These are phyloP conservation scores for Thalassiosira hispida DNA, from an alignment of 352 stramenopile species.

Conservation along the genomic window DNA sequence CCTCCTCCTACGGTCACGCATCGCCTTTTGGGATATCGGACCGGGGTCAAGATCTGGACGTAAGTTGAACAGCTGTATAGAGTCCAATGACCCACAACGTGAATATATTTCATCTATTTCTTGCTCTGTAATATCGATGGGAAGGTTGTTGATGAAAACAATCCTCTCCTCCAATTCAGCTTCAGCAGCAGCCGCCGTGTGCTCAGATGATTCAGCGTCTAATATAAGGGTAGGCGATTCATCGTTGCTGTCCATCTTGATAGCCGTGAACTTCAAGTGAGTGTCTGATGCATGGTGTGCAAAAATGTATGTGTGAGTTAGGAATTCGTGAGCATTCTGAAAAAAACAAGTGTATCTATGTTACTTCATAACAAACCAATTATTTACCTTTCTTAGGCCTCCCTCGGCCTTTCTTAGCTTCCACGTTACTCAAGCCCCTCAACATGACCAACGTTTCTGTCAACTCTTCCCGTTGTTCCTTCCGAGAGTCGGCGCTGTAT, in stretches of 20 bases:
- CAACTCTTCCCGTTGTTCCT: conserved; percentile 34
- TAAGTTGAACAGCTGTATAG: conserved; percentile 74
- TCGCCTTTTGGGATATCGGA: conserved; percentile 46
- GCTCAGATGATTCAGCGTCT: background rate
- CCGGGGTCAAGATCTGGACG: conserved; percentile 75
- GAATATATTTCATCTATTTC: conserved; percentile 70
- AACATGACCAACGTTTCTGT: conserved; percentile 38
- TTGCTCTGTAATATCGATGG: conserved; percentile 72
- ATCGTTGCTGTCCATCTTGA: conserved; percentile 33
- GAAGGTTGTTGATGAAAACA: conserved; percentile 81
- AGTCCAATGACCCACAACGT: conserved; percentile 68
- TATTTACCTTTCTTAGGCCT: conserved; percentile 38
- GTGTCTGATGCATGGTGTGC: conserved; percentile 7
- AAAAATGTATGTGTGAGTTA: background rate
- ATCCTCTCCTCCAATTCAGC: conserved; percentile 49
- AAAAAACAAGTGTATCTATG: background rate
- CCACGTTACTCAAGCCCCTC: conserved; percentile 13
- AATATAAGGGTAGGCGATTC: conserved; percentile 1
- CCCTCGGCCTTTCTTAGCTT: conserved; percentile 19
- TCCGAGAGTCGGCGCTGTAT: conserved; percentile 20
- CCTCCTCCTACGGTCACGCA: conserved; percentile 46
- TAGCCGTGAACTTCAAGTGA: conserved; percentile 54
- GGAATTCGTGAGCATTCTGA: background rate
- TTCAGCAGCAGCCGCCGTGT: background rate
- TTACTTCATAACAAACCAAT: background rate